phyloP scores from a whole-genome alignment of 2,329 filamentous ascomycete species.

The Onygena corvina region DNA sequence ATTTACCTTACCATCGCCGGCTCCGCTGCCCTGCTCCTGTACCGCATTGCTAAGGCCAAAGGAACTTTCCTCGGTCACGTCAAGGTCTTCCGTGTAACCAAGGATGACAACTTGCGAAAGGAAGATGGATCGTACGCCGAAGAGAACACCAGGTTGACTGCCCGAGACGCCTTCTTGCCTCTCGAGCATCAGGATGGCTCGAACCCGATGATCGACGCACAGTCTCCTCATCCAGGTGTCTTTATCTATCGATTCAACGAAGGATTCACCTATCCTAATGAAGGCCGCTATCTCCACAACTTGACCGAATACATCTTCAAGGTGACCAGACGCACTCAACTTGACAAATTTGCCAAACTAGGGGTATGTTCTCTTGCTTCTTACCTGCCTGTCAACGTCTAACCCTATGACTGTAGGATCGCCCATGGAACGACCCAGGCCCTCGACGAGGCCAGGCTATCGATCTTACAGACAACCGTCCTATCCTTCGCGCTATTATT shows the following conservation, averaged over 20 bases:
- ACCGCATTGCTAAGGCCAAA: slow-evolving; percentile 38
- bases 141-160: slow-evolving; percentile 17
- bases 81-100: slow-evolving; percentile 15
- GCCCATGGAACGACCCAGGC: slow-evolving; percentile 46
- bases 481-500: slow-evolving; percentile 43
- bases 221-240: slow-evolving; percentile 42
- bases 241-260: slow-evolving; percentile 46
- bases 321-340: slow-evolving; percentile 37
- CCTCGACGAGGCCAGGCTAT: slow-evolving; percentile 21
- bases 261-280: slow-evolving; percentile 47
- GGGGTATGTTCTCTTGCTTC: slow-evolving; percentile 10
- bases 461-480: slow-evolving; percentile 25
- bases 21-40: slow-evolving; percentile 35
- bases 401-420: slow-evolving; percentile 24
- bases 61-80: slow-evolving; percentile 37
- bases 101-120: slow-evolving; percentile 11
- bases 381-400: background rate
- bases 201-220: slow-evolving; percentile 38
- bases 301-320: slow-evolving; percentile 38
- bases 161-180: slow-evolving; percentile 37
- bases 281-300: slow-evolving; percentile 41
- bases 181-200: slow-evolving; percentile 41
- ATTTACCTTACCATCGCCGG: slow-evolving; percentile 41
- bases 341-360: slow-evolving; percentile 20
- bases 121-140: slow-evolving; percentile 9